A percentile compares a stretch with the other conserved stretches of the same genome.
phyloP scores from a whole-genome alignment of 129 eudicot genomes.

The Silybum marianum region DNA sequence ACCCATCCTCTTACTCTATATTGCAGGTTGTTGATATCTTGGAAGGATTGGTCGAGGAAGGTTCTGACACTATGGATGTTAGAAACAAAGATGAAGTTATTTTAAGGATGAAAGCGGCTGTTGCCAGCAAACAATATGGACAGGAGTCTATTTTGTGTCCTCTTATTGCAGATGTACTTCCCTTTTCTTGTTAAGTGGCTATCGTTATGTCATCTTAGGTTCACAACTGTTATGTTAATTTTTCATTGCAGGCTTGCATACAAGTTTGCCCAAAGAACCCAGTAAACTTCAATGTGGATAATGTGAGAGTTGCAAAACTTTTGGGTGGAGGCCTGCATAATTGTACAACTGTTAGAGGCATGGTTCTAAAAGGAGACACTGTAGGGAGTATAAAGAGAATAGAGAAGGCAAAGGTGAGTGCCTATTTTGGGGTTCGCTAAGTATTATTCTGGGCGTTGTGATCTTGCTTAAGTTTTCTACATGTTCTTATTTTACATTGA shows the following conservation, averaged over 20 bases:
- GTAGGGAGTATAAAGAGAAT: constrained; percentile 75
- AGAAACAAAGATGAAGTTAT: constrained; percentile 80
- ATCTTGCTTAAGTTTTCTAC: background rate
- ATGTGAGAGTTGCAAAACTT: constrained; percentile 75
- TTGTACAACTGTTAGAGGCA: constrained; percentile 55
- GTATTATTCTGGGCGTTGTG: background rate
- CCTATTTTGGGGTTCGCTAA: background rate
- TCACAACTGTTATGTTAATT: background rate
- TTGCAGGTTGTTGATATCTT: constrained; percentile 65
- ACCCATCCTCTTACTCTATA: background rate
- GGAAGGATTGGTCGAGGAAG: constrained; percentile 70
- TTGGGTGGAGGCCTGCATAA: constrained; percentile 77
- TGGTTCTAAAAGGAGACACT: constrained; percentile 78
- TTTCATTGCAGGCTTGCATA: constrained; percentile 67
- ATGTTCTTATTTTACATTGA: background rate
- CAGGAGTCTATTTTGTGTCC: constrained; percentile 67
- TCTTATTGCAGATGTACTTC: constrained; percentile 79
- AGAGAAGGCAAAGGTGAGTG: constrained; percentile 69
- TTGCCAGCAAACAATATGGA: constrained; percentile 94
- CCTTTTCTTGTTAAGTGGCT: background rate
- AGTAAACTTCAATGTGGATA: constrained; percentile 71
- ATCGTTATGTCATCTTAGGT: background rate
- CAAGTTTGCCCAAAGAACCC: constrained; percentile 88
- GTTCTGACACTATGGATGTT: constrained; percentile 88
- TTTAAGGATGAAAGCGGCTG: constrained; percentile 75